Evolutionary conservation across 768 basidiomycete genomes (phyloP), one percentile per base, ranked within the genome.

Genomic region (Tricholoma sp.): DNA sequence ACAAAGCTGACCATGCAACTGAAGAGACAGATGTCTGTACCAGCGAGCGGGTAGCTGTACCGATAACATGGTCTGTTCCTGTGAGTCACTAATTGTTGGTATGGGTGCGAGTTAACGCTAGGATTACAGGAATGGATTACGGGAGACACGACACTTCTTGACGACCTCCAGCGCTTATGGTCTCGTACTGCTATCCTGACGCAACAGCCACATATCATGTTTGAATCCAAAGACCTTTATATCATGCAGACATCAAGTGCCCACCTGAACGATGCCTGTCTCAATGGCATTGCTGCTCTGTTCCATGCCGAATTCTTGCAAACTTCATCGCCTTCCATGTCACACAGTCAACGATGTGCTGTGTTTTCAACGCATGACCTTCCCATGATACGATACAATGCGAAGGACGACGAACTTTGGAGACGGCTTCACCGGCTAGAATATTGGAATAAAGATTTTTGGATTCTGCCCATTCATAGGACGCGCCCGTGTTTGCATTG

Each of bases 311-410:
- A 32, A 32, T 34, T 50, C 49, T 50, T 28, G 15, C 49, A 50
- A 31, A n/a, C 49, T 9, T 32, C 49, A 32, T 50, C 13, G 29
- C 49, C 49, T 50, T 31, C 33, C 31, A 37, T 41, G 36, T 52
- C 34, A 37, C 39, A 52, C 15, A 52, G 18, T 41, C 39, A 36
- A 69, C 13, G 36, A 36, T 52, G 51, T 24, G 36, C 51, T 24
- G 36, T 39, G 18, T 52, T 52, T 41, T 52, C 51, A 41, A 52
- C 20, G 36, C 39, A 37, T 52, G 51, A 52, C 51, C 51, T 52
- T 37, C 51, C 28, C 39, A 52, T 52, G 36, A 41, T 52, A 52
- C 20, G 20, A 36, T 52, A 52, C 51, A 52, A 52, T 13, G 18
- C 20, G 6, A 41, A 41, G 34, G 39, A 52, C 39, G 36, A 34